Base-by-base conservation (phyloP, 257 asterid genomes). In the Nicotiana paniculata region DNA sequence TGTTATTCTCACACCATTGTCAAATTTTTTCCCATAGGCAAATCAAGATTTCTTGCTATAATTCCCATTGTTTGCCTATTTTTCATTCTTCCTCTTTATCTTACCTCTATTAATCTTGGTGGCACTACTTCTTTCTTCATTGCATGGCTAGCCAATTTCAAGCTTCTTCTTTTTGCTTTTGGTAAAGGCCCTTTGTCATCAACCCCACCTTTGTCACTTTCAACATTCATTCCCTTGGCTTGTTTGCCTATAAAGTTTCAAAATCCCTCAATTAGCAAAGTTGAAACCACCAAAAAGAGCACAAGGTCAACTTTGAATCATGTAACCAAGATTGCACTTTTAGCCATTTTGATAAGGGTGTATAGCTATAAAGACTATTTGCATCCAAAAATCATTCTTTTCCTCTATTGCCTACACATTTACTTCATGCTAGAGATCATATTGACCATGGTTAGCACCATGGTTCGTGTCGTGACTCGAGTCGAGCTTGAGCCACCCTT, bases 91-190 rank as follows among this genome's bases (percentile, higher is more conserved):
- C 93, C 95, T 10, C 89, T 88, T 21, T 84, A 79, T 3, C 93
- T 92, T 85, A 85, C 88, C 78, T 72, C 95, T 70, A 77, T 91
- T 28, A 84, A 85, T 62, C 85, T 91, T 1, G 95, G 92, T 3
- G 95, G 86, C 77, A 61, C 75, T 68, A 84, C 97, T 16, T 76
- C 82, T 33, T 92, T 92, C 90, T 89, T 91, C 87, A 83, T 92
- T 11, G 86, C 91, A 0, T 90, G 93, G 92, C 90, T 91, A 9
- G 87, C 86, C 16, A 87, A 48, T 79, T 92, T 87, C 89, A 92
- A 91, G 26, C 83, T 92, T 2, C 69, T 88, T 0, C 88, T 92
- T 62, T 91, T 92, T 51, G 85, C 97, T 76, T 83, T 85, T 51
- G 81, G 82, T 28, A 37, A 53, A 67, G 94, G 92, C 82, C 94